A percentile compares a stretch with the other conserved stretches of the same genome.
Evolutionary conservation across 1,284 basidiomycete genomes (phyloP).

Genomic region (Porphyrellus sp.): DNA sequence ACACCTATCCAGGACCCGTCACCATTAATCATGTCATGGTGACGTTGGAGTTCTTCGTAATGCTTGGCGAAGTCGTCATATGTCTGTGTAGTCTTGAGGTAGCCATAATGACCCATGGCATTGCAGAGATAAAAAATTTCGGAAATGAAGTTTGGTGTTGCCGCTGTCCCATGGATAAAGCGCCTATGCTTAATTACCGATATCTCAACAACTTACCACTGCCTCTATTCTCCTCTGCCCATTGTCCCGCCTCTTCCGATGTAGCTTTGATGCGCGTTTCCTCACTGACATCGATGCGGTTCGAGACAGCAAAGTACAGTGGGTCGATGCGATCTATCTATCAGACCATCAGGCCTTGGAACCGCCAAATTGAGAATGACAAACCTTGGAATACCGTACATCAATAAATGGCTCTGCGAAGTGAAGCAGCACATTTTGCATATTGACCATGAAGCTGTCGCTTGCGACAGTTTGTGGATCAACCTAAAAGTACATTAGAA

Average conservation of each 20-base stretch:
- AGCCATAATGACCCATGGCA: slow-evolving; percentile 84
- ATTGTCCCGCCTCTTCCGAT: slow-evolving; percentile 76
- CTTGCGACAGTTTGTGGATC: slow-evolving; percentile 83
- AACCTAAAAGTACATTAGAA: slow-evolving; percentile 47
- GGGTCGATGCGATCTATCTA: slow-evolving; percentile 92
- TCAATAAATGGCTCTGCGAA: slow-evolving; percentile 99
- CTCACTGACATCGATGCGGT: slow-evolving; percentile 73
- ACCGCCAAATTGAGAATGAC: slow-evolving; percentile 6
- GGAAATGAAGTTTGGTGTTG: slow-evolving; percentile 87
- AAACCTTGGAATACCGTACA: slow-evolving; percentile 82
- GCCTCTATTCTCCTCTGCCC: slow-evolving; percentile 55
- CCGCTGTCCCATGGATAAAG: slow-evolving; percentile 34
- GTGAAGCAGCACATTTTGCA: slow-evolving; percentile 78
- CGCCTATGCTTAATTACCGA: neutral
- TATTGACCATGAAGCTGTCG: slow-evolving; percentile 92
- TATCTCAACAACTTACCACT: slow-evolving; percentile 36
- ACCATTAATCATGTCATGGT: slow-evolving; percentile 73
- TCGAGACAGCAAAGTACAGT: slow-evolving; percentile 72
- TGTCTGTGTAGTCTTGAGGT: slow-evolving; percentile 75
- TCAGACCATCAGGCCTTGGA: slow-evolving; percentile 11
- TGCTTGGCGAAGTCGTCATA: slow-evolving; percentile 72
- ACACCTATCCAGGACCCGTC: slow-evolving; percentile 80
- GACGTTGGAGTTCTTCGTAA: slow-evolving; percentile 73
- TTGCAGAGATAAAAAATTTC: slow-evolving; percentile 90
- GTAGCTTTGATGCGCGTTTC: slow-evolving; percentile 92